phyloP scores from a whole-genome alignment of 306 rosid species.

The Ceratonia siliqua region DNA sequence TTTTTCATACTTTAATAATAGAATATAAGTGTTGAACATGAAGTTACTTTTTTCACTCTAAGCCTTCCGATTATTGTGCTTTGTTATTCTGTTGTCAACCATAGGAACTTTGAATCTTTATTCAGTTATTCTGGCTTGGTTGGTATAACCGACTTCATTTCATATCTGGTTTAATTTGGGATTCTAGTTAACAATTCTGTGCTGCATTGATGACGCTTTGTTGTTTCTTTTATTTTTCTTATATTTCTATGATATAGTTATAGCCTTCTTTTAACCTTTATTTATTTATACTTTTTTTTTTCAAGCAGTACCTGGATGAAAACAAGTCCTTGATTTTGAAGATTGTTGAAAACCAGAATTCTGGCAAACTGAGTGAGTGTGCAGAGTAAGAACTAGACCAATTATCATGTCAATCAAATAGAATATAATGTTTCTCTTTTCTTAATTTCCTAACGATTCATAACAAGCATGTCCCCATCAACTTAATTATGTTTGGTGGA shows the following conservation, averaged over 20 bases:
- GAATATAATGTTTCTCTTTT: background rate
- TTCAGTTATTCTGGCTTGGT: background rate
- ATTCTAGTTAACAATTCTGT: background rate
- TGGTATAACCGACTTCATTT: background rate
- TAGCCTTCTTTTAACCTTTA: background rate
- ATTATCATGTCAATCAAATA: constrained; percentile 2
- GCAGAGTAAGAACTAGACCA: constrained; percentile 79
- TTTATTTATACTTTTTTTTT: constrained; percentile 1
- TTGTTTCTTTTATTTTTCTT: background rate
- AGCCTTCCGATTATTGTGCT: background rate
- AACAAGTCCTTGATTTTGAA: constrained; percentile 94
- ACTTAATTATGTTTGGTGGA: background rate
- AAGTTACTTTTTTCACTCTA: background rate
- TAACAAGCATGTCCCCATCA: background rate
- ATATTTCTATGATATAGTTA: background rate
- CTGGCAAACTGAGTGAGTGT: constrained; percentile 90
- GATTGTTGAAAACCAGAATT: constrained; percentile 98
- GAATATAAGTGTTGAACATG: background rate
- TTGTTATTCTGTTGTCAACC: background rate
- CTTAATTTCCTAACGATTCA: background rate
- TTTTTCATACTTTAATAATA: background rate
- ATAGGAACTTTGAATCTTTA: background rate
- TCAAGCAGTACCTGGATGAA: constrained; percentile 89
- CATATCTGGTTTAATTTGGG: background rate
- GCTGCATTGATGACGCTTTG: background rate